Base-by-base conservation (phyloP, 371 early-diverging fungal species). In the Mucor saturninus region DNA sequence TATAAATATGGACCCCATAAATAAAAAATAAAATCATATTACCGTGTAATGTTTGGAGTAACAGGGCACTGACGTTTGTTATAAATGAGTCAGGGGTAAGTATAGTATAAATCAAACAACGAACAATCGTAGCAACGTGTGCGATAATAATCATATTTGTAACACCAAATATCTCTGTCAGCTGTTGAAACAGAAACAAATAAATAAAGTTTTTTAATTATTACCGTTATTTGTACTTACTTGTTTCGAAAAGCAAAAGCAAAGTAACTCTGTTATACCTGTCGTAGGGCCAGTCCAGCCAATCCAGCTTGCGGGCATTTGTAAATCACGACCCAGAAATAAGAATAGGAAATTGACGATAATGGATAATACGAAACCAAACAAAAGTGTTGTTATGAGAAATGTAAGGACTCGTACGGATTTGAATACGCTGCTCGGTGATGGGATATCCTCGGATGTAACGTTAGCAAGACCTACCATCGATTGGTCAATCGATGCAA, bases 261-360 rank as follows among this genome's bases (percentile, higher is more conserved):
- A 61, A n/a, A 64, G 46, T n/a, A 69, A n/a, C 42, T 69, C 69
- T 31, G 65, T 61, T 7, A 60, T 32, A 15, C 69, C 69, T 62
- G 52, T 72, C 1, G 76, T 71, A n/a, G 77, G 77, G 11, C 80
- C 80, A 15, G 77, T 77, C 76, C 75, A 77, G 15, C 80, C 80
- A 9, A 80, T 75, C 59, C 75, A 65, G 26, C 69, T 67, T 10
- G 80, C 65, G 35, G 75, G 71, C 65, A 77, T 73, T n/a, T 64
- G 61, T 5, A 80, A 48, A 54, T 80, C 74, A 14, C 71, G 72
- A 21, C 68, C 67, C 9, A 75, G 38, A 31, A 73, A 72, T 31
- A 80, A 51, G 46, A 80, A 80, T 13, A 80, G 59, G 56, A 80
- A 77, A 48, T 80, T 75, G 2, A 69, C 60, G 54, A 80, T 75